Percentiles rank a stretch among this genome's conserved stretches.
phyloP scores from a whole-genome alignment of 1,139 yeast species.

The Blastobotrys illinoisensis region DNA sequence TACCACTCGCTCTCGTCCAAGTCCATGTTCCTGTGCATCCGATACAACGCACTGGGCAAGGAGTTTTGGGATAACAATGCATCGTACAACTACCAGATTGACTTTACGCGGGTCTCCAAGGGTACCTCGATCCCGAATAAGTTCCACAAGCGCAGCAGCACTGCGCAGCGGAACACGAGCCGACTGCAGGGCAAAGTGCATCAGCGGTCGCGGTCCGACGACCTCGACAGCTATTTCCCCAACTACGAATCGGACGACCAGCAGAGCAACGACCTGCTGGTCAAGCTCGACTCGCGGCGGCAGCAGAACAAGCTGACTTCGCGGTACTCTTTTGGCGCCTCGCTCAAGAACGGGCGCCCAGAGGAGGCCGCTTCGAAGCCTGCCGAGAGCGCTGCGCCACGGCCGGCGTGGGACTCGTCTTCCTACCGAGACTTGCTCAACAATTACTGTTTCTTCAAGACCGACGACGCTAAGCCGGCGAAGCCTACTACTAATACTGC shows the following conservation, averaged over 20 bases:
- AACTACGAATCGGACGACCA: not conserved
- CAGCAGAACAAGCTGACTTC: constrained; percentile 24
- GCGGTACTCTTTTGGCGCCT: constrained; percentile 37
- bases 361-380: constrained; percentile 7
- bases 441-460: constrained; percentile 61
- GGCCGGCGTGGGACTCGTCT: constrained; percentile 46
- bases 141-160: not conserved
- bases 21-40: constrained; percentile 49
- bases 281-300: not conserved
- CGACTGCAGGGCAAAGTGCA: not conserved
- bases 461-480: not conserved
- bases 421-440: constrained; percentile 65
- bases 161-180: too few species aligned
- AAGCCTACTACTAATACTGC: not conserved
- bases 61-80: constrained; percentile 80
- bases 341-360: constrained; percentile 22
- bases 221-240: constrained; percentile 2
- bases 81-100: constrained; percentile 51
- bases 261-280: not conserved
- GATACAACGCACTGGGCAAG: constrained; percentile 44
- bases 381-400: constrained; percentile 14
- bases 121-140: not conserved
- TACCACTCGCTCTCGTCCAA: constrained; percentile 31
- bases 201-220: constrained; percentile 1
- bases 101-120: constrained; percentile 31